Evolutionary conservation across 1,284 basidiomycete genomes (phyloP).

Genomic region (Apiotrichum porosum): DNA sequence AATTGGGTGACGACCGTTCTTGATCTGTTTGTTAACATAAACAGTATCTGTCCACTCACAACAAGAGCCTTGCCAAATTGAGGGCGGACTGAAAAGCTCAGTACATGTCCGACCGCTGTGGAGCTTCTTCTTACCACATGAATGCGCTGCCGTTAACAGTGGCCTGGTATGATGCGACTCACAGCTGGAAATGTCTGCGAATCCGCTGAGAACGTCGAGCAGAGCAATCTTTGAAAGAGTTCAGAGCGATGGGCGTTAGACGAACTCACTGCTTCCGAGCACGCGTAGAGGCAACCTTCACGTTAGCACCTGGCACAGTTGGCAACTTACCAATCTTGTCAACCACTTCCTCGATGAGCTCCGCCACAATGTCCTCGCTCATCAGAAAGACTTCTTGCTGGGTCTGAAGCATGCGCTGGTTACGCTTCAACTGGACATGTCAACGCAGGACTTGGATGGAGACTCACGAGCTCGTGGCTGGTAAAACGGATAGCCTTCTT

Average conservation of each 20-base stretch:
- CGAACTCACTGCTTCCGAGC: constrained; percentile 74
- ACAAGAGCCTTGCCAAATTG: constrained; percentile 80
- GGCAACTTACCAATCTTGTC: constrained; percentile 55
- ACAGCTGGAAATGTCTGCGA: constrained; percentile 69
- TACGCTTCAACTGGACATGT: constrained; percentile 27
- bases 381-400: constrained; percentile 58
- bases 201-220: constrained; percentile 73
- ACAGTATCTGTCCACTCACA: constrained; percentile 11
- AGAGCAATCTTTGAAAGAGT: constrained; percentile 61
- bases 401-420: constrained; percentile 30
- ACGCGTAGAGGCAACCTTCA: constrained; percentile 70
- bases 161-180: no score
- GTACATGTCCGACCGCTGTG: no score
- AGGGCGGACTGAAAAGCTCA: constrained; percentile 61
- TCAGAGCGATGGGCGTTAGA: not conserved
- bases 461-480: constrained; percentile 67
- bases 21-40: constrained; percentile 54
- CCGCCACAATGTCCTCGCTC: constrained; percentile 73
- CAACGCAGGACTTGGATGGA: not conserved
- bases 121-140: not conserved
- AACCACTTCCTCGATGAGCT: constrained; percentile 62
- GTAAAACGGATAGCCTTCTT: constrained; percentile 55
- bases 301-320: no score
- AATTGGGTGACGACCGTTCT: constrained; percentile 77
- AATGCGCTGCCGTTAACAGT: not conserved